Percentiles rank a stretch among this genome's conserved stretches.
These are phyloP conservation scores for Bisporella sp. DNA, from an alignment of 2,329 filamentous ascomycete genomes.

Conservation along the genomic window DNA sequence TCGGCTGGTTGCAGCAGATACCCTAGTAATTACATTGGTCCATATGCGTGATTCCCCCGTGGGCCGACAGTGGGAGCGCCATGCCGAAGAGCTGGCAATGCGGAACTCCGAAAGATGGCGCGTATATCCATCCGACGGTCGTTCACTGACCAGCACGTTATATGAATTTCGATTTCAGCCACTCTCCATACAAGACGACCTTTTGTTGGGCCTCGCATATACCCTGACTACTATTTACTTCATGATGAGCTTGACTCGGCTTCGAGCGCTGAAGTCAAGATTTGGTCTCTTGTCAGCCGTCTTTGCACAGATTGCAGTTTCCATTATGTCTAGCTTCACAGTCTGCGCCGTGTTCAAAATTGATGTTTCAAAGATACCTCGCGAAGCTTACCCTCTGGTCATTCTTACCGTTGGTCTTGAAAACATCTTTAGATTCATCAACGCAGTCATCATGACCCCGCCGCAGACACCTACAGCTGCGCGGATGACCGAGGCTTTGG, in stretches of 20 bases:
- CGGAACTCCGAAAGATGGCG: constrained; percentile 48
- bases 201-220: constrained; percentile 60
- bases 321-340: constrained; percentile 73
- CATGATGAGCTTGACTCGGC: constrained; percentile 56
- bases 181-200: constrained; percentile 59
- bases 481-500: constrained; percentile 67
- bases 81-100: constrained; percentile 45
- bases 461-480: constrained; percentile 60
- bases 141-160: constrained; percentile 48
- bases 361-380: constrained; percentile 67
- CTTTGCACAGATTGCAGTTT: constrained; percentile 61
- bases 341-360: constrained; percentile 70
- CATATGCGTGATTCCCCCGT: constrained; percentile 60
- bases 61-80: constrained; percentile 58
- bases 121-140: constrained; percentile 55
- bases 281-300: constrained; percentile 66
- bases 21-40: constrained; percentile 70
- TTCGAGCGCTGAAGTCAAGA: constrained; percentile 70
- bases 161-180: constrained; percentile 77
- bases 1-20: constrained; percentile 64
- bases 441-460: constrained; percentile 66
- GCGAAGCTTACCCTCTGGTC: constrained; percentile 69
- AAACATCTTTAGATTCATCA: constrained; percentile 73
- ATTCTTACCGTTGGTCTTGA: constrained; percentile 68
- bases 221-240: constrained; percentile 58